Percentiles rank a stretch among this genome's conserved stretches.
Evolutionary conservation across 2,329 filamentous ascomycete species (phyloP).

Genomic region (Stachybotrys chartarum): DNA sequence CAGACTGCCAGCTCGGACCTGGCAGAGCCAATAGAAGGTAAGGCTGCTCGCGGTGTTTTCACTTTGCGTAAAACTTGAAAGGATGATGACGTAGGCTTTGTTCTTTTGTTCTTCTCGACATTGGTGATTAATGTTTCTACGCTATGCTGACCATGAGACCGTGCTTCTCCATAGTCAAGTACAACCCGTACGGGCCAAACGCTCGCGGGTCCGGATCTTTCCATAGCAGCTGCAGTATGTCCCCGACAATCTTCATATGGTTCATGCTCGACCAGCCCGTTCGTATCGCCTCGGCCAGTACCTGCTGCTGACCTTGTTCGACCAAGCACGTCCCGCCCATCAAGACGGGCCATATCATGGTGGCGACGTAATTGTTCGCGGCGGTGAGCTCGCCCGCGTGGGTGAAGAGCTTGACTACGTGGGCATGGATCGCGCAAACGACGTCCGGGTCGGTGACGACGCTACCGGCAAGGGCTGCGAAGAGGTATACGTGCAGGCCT

Average conservation of each 20-base stretch:
- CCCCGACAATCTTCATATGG: background rate
- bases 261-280: background rate
- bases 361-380: background rate
- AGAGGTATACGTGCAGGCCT: constrained; percentile 3
- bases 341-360: constrained; percentile 2
- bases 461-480: constrained; percentile 1
- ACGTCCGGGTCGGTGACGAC: background rate
- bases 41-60: too few relatives aligned
- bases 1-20: too few relatives aligned
- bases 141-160: background rate
- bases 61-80: too few relatives aligned
- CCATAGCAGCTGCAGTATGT: constrained; percentile 3
- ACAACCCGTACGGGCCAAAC: constrained; percentile 3
- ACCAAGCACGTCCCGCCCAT: constrained; percentile 1
- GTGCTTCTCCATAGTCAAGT: constrained; percentile 1
- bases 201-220: constrained; percentile 4
- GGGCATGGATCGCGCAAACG: background rate
- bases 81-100: too few relatives aligned
- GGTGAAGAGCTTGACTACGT: background rate
- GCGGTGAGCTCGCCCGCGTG: background rate
- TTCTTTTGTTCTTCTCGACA: too few relatives aligned
- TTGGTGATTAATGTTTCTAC: background rate
- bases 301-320: background rate
- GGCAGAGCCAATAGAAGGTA: too few relatives aligned
- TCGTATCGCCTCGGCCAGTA: background rate